Percentiles rank a stretch among this genome's conserved stretches.
These are phyloP conservation scores for Stereocaulon alpinum DNA, from an alignment of 495 filamentous ascomycete species.

Conservation along the genomic window DNA sequence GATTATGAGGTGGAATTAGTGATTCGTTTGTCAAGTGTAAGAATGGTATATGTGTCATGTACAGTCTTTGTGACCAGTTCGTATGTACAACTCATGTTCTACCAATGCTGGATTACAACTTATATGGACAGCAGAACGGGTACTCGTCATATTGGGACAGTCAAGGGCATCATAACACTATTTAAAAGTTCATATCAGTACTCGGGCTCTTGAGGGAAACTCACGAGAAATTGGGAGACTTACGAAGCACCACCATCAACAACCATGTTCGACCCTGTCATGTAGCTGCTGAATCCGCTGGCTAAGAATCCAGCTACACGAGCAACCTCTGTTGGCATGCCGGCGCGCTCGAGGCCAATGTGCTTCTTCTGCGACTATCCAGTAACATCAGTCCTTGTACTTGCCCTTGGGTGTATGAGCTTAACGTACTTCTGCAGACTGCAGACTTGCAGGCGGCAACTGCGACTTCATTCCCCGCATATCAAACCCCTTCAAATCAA, in stretches of 20 bases:
- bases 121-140: no score
- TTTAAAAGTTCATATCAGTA: background rate
- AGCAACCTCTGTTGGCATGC: constrained; percentile 45
- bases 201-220: no score
- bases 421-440: constrained; percentile 35
- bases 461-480: constrained; percentile 44
- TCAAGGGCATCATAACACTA: constrained; percentile 18
- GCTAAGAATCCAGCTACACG: constrained; percentile 48
- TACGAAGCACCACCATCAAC: constrained; percentile 47
- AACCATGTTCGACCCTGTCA: constrained; percentile 43
- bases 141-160: constrained; percentile 9
- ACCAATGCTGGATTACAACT: no score
- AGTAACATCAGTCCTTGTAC: background rate
- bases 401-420: background rate
- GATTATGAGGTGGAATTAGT: no score
- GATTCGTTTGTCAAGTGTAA: no score
- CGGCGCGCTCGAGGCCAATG: constrained; percentile 40
- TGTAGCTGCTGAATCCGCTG: constrained; percentile 46
- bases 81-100: no score
- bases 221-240: constrained; percentile 5
- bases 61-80: no score
- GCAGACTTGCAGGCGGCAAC: constrained; percentile 44
- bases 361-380: constrained; percentile 30
- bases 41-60: no score
- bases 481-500: constrained; percentile 44